Percentiles rank a stretch among this genome's conserved stretches.
phyloP scores from a whole-genome alignment of 1,284 basidiomycete species.

The Ceratobasidium sp. region DNA sequence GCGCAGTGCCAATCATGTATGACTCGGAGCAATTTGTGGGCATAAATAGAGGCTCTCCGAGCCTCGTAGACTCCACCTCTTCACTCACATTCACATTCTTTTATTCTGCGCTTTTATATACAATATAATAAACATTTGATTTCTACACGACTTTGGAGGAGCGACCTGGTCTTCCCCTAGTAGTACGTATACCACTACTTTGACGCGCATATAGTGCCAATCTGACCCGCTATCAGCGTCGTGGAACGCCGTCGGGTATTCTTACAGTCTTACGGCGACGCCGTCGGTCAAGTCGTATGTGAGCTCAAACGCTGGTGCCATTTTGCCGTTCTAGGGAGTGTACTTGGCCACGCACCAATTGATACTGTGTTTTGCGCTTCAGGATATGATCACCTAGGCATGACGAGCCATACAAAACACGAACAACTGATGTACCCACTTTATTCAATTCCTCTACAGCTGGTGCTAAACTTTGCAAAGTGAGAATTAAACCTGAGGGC shows the following conservation, averaged over 20 bases:
- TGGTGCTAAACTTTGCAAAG: too few relatives aligned
- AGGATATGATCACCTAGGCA: not conserved
- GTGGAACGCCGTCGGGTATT: constrained; percentile 30
- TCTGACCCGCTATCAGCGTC: not conserved
- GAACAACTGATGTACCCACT: too few relatives aligned
- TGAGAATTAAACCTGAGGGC: too few relatives aligned
- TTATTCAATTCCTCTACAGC: too few relatives aligned
- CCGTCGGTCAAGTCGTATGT: constrained; percentile 24
- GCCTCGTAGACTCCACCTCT: too few relatives aligned
- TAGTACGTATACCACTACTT: not conserved
- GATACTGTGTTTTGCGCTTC: not conserved
- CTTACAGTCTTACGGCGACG: constrained; percentile 19
- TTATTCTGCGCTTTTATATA: too few relatives aligned
- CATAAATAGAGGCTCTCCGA: too few relatives aligned
- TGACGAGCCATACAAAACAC: too few relatives aligned
- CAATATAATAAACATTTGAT: too few relatives aligned
- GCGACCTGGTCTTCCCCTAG: constrained; percentile 3
- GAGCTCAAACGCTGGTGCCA: constrained; percentile 31
- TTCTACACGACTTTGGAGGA: constrained; percentile 40
- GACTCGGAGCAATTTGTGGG: too few relatives aligned
- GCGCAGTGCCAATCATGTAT: too few relatives aligned
- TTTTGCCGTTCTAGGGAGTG: constrained; percentile 9
- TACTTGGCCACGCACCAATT: not conserved
- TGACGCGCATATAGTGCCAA: not conserved
- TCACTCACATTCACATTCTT: too few relatives aligned